Conservation (phyloP, 1,284 basidiomycete species). For the Dichomitus squalens region DNA sequence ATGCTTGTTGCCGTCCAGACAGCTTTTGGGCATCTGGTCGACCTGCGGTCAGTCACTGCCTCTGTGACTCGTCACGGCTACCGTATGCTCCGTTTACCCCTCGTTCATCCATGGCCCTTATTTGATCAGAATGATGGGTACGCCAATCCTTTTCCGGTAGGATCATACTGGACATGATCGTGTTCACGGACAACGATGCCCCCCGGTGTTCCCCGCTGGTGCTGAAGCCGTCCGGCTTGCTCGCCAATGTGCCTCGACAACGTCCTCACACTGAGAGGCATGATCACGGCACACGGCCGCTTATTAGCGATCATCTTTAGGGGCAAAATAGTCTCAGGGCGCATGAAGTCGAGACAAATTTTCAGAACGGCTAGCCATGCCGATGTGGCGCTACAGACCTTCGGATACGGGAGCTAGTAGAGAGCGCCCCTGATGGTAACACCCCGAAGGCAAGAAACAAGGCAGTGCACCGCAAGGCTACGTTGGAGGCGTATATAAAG, state of each 20-base stretch:
- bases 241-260: too few relatives aligned
- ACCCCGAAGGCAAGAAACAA: neutral
- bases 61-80: neutral
- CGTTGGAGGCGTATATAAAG: neutral
- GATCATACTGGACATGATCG: neutral
- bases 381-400: neutral
- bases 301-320: too few relatives aligned
- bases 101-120: neutral
- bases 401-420: neutral
- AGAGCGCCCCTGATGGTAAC: constrained; percentile 1
- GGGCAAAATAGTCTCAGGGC: too few relatives aligned
- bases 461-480: neutral
- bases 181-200: too few relatives aligned
- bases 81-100: neutral
- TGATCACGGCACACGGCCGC: too few relatives aligned
- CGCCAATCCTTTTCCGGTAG: neutral
- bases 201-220: too few relatives aligned
- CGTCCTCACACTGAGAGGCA: too few relatives aligned
- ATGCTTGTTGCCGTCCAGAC: neutral
- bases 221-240: too few relatives aligned
- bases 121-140: neutral
- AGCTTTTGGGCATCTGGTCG: neutral
- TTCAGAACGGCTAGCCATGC: neutral
- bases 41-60: neutral
- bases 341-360: neutral